Base-by-base conservation (phyloP, 768 basidiomycete genomes). In the Collybia sordida region DNA sequence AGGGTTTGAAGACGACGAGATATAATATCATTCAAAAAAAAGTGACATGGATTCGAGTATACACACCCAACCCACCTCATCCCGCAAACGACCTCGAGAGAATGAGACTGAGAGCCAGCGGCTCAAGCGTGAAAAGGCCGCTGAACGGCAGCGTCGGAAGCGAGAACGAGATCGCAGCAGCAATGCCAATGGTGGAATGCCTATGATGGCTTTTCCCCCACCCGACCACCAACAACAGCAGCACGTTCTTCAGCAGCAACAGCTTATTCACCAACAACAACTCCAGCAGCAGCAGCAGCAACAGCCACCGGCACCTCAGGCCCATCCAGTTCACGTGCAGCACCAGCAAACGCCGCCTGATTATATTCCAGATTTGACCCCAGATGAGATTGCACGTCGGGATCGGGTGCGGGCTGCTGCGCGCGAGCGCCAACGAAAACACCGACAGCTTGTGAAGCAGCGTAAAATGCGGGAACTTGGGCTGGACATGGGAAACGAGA, bases 381-480 rank as follows among this genome's bases (percentile, higher is more conserved):
- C 80, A 1, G 90, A 90, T 45, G 90, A 93, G 61, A 58, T 75
- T 27, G 73, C 78, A 2, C 79, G 88, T 50, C 72, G 84, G 43
- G 89, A 92, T 55, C 74, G 85, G 49, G 82, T 92, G 47, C 79
- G 89, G 12, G 79, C 85, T 3, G 85, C 88, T 0, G 90, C 90
- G 3, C 73, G 90, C 36, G 89, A 92, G 61, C 75, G 90, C 52
- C 90, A 93, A 58, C 73, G 90, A 40, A 93, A 92, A 57, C 90
- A 93, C 65, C 85, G 90, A 38, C 77, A 75, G 54, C 73, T 87
- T 27, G 82, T 91, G 47, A 92, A 91, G 68, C 83, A 86, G 62
- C 76, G 83, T 53, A 90, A 92, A 62, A 81, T 90, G 80, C 79
- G 87, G 50, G 88, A 90, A 50, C 76, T 91, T n/a, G 89, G 88